Evolutionary conservation across 148 eudicot genomes (phyloP).

Genomic region (Simmondsia chinensis): DNA sequence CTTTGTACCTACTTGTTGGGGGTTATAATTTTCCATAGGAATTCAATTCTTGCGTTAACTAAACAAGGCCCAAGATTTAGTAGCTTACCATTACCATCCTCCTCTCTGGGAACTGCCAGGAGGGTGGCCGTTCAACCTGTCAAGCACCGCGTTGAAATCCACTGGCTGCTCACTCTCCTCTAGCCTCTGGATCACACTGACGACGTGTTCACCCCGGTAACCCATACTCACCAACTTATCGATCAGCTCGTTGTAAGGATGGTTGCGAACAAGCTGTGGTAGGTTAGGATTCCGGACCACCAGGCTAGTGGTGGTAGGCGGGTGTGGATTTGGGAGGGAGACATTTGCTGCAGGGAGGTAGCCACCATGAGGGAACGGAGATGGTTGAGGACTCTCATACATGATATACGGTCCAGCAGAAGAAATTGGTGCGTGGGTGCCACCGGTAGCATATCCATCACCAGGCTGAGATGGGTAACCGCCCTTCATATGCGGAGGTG

Average conservation of each 20-base stretch:
- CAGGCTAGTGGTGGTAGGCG: constrained; percentile 24
- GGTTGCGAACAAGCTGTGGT: constrained; percentile 55
- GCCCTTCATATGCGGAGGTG: constrained; percentile 57
- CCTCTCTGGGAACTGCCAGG: constrained; percentile 75
- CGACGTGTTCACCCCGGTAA: constrained; percentile 79
- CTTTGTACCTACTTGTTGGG: too few relatives aligned
- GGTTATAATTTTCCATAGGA: too few relatives aligned
- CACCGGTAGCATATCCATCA: constrained; percentile 57
- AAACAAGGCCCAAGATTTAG: too few relatives aligned
- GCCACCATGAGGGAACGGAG: constrained; percentile 47
- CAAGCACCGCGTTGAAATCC: constrained; percentile 85
- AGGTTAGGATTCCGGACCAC: constrained; percentile 35
- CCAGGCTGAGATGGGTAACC: constrained; percentile 41
- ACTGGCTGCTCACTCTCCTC: constrained; percentile 84
- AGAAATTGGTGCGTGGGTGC: constrained; percentile 47
- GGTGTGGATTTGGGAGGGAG: constrained; percentile 36
- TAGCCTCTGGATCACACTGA: constrained; percentile 80
- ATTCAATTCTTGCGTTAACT: too few relatives aligned
- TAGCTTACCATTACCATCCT: constrained; percentile 22
- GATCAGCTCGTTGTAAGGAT: constrained; percentile 81
- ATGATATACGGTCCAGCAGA: constrained; percentile 57
- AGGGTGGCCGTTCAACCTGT: constrained; percentile 79
- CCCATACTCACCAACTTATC: constrained; percentile 95
- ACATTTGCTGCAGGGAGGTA: constrained; percentile 52
- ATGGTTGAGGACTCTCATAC: constrained; percentile 50